phyloP scores from a whole-genome alignment of 1,139 yeast genomes.

The Zhuliangozyma parablackwelliae region DNA sequence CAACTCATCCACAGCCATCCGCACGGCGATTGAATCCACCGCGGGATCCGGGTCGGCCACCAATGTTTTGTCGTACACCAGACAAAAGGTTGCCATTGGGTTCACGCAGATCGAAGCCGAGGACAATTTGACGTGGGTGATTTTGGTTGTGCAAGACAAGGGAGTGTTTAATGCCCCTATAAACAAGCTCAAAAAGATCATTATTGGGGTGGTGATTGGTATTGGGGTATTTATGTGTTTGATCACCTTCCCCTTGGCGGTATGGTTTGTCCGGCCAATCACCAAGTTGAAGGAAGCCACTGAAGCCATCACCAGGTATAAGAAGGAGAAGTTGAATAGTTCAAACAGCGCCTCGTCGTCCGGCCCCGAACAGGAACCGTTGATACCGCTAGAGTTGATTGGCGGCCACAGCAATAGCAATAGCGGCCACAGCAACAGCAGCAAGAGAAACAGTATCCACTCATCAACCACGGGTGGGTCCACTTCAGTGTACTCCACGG shows the following conservation, averaged over 20 bases:
- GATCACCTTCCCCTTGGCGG: slow-evolving; percentile 77
- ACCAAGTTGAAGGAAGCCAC: slow-evolving; percentile 79
- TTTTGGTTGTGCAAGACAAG: slow-evolving; percentile 64
- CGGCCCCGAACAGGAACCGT: not conserved
- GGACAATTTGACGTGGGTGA: slow-evolving; percentile 63
- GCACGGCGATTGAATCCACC: slow-evolving; percentile 27
- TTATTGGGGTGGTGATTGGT: slow-evolving; percentile 76
- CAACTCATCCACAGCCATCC: slow-evolving; percentile 32
- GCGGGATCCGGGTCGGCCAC: slow-evolving; percentile 46
- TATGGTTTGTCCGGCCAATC: slow-evolving; percentile 82
- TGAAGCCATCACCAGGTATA: slow-evolving; percentile 48
- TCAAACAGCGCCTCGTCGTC: slow-evolving; percentile 1
- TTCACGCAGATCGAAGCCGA: slow-evolving; percentile 52
- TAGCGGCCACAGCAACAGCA: not conserved
- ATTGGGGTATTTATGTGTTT: slow-evolving; percentile 72
- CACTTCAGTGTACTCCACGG: slow-evolving; percentile 33
- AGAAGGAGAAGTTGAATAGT: slow-evolving; percentile 19
- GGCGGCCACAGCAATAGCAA: not conserved
- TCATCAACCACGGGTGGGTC: slow-evolving; percentile 29
- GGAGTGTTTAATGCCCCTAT: slow-evolving; percentile 62
- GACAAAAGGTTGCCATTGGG: slow-evolving; percentile 62
- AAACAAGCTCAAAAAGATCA: slow-evolving; percentile 56
- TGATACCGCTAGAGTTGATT: not conserved
- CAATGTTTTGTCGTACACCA: slow-evolving; percentile 37
- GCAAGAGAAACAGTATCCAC: slow-evolving; percentile 22